Evolutionary conservation across 2,329 filamentous ascomycete genomes (phyloP), one percentile per base, ranked within the genome.

Genomic region (Pseudogymnoascus sp.): DNA sequence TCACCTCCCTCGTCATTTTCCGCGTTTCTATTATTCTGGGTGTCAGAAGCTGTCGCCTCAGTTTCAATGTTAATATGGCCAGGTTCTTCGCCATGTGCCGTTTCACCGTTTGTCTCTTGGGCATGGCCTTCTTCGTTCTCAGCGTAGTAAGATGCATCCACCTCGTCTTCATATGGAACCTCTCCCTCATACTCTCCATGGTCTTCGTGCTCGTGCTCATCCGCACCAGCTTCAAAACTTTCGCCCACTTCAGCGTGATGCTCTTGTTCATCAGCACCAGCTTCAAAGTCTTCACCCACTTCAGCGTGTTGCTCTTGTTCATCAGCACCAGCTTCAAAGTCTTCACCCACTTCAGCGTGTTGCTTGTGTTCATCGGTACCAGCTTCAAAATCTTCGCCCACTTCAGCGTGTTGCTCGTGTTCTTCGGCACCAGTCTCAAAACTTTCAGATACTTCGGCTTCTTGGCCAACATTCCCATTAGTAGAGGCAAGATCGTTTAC

Each of bases 1-100:
- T 78, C 75, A 39, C 76, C 74, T 10, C 68, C 63, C 1, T 67
- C 67, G 2, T 63, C 60, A 42, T 68, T 60, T 21, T 71, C 61
- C n/a, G 59, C 59, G 15, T 39, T 36, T 13, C 66, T 66, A 15
- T 58, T 39, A 6, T 64, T 27, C 37, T 59, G 58, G 37, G 21
- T 15, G 21, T 59, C 58, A 33, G 29, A 55, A 33, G 10, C 27
- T 39, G 27, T 18, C 21, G 27, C 58, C 58, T 59, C 58, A 12
- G 35, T 39, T 25, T 39, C 37, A 40, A 59, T 39, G 48, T 55
- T 55, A 33, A 55, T 55, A 55, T 55, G 29, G n/a, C 48, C 58
- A 27, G 13, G 8, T 37, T 25, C 58, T 39, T 18, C 33, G 58
- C 33, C 58, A 29, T 36, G 33, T 25, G 31, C 33, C 4, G 25